A percentile compares a stretch with the other conserved stretches of the same genome.
These are phyloP conservation scores for Guyanaporus albipodus DNA, from an alignment of 768 basidiomycete genomes.

Conservation along the genomic window DNA sequence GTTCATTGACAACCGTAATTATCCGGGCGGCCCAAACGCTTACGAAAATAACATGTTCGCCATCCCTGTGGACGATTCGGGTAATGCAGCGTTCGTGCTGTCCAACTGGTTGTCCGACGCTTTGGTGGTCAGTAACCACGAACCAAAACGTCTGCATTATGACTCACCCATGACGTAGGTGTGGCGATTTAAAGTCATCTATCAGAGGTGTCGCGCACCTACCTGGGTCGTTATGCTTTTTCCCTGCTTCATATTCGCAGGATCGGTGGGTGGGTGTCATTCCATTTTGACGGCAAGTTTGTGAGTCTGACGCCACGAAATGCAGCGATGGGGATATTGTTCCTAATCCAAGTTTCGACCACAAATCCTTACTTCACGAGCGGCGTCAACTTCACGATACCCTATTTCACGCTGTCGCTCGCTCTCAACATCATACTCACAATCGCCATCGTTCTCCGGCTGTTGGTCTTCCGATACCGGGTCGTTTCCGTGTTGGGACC, in stretches of 20 bases:
- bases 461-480: conserved; percentile 20
- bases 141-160: not conserved
- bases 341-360: conserved; percentile 12
- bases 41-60: conserved; percentile 21
- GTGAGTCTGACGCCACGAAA: not conserved
- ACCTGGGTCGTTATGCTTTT: conserved; percentile 8
- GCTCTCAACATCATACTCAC: conserved; percentile 33
- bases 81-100: conserved; percentile 8
- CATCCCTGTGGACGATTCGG: conserved; percentile 14
- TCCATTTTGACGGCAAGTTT: not conserved
- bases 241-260: conserved; percentile 7
- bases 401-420: conserved; percentile 29
- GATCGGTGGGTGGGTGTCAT: conserved; percentile 5
- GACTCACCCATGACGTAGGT: conserved; percentile 3
- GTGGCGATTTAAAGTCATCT: conserved; percentile 19
- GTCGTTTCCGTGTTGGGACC: conserved; percentile 18
- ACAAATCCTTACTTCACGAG: conserved; percentile 10
- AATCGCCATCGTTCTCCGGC: conserved; percentile 27
- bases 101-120: conserved; percentile 18
- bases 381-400: conserved; percentile 10
- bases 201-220: conserved; percentile 6
- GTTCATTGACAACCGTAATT: conserved; percentile 32
- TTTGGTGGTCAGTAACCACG: conserved; percentile 12
- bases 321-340: conserved; percentile 6
- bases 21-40: conserved; percentile 29